Evolutionary conservation across 2,329 filamentous ascomycete species (phyloP).

Genomic region (Pseudocercospora eumusae): DNA sequence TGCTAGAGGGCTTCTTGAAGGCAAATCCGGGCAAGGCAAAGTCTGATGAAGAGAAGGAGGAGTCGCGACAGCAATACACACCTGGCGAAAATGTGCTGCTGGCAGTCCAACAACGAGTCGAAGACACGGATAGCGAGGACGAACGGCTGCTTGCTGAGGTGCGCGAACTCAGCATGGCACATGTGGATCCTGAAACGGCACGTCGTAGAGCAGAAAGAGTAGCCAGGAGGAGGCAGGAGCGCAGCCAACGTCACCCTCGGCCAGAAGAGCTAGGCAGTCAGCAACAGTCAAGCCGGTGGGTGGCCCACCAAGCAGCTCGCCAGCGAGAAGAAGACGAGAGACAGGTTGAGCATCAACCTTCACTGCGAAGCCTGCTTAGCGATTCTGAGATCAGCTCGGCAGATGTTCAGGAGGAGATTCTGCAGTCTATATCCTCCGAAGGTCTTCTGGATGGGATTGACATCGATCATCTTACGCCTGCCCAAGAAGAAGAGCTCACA

Average conservation of each 20-base stretch:
- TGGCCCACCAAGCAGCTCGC: slow-evolving; percentile 20
- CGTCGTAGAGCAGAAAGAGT: slow-evolving; percentile 30
- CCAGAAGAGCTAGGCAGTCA: slow-evolving; percentile 15
- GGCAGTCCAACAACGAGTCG: slow-evolving; percentile 54
- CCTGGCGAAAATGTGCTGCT: slow-evolving; percentile 81
- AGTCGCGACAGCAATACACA: slow-evolving; percentile 74
- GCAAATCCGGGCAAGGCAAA: slow-evolving; percentile 76
- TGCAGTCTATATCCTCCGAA: slow-evolving; percentile 84
- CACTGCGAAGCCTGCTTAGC: slow-evolving; percentile 79
- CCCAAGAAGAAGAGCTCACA: slow-evolving; percentile 84
- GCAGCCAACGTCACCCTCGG: background rate
- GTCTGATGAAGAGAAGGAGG: slow-evolving; percentile 70
- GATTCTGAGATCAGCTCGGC: slow-evolving; percentile 73
- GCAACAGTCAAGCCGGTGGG: slow-evolving; percentile 18
- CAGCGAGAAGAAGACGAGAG: slow-evolving; percentile 31
- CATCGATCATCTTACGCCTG: slow-evolving; percentile 79
- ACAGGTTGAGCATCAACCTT: slow-evolving; percentile 81
- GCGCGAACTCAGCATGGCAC: slow-evolving; percentile 70
- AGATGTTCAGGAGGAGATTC: slow-evolving; percentile 83
- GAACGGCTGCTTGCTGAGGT: slow-evolving; percentile 70
- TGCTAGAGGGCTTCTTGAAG: slow-evolving; percentile 83
- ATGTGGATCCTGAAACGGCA: slow-evolving; percentile 51
- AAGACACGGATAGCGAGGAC: slow-evolving; percentile 56
- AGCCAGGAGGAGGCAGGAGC: slow-evolving; percentile 19
- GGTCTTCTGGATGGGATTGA: slow-evolving; percentile 86